Percentiles rank a stretch among this genome's conserved stretches.
Evolutionary conservation across 2,329 filamentous ascomycete genomes (phyloP).

Genomic region (Acrocalymma vagum): DNA sequence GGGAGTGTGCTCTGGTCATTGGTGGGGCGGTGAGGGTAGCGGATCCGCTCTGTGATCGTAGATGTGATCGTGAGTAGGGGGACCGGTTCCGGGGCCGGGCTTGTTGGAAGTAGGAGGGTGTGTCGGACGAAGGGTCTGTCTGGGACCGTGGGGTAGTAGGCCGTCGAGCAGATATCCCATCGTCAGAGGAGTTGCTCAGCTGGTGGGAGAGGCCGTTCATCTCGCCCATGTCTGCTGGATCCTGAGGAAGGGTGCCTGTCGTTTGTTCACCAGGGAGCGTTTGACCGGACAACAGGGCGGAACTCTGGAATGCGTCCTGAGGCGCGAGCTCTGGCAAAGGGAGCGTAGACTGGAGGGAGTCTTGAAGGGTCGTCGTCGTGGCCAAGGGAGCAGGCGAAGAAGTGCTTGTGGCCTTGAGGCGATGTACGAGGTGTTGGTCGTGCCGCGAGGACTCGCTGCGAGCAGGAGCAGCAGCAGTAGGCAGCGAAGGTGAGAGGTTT

Average conservation of each 20-base stretch:
- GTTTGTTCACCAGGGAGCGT: slow-evolving; percentile 6
- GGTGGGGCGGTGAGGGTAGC: slow-evolving; percentile 51
- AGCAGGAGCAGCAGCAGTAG: slow-evolving; percentile 17
- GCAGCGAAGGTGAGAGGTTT: slow-evolving; percentile 21
- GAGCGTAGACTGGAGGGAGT: slow-evolving; percentile 12
- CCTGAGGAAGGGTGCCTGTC: slow-evolving; percentile 9
- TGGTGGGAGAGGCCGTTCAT: slow-evolving; percentile 28
- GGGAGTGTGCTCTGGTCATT: slow-evolving; percentile 58
- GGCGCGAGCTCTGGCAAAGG: slow-evolving; percentile 5
- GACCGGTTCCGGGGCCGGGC: slow-evolving; percentile 54
- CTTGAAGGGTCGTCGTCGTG: slow-evolving; percentile 11
- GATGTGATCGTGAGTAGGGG: slow-evolving; percentile 56
- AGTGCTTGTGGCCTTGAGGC: slow-evolving; percentile 32
- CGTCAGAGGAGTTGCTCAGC: slow-evolving; percentile 32
- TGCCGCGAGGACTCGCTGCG: slow-evolving; percentile 13
- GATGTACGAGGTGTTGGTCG: slow-evolving; percentile 33
- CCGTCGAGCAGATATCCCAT: slow-evolving; percentile 29
- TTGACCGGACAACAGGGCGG: slow-evolving; percentile 3
- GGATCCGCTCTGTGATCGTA: slow-evolving; percentile 55
- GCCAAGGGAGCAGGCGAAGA: slow-evolving; percentile 13
- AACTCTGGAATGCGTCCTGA: slow-evolving; percentile 4
- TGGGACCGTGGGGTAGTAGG: slow-evolving; percentile 47
- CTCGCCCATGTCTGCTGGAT: slow-evolving; percentile 32
- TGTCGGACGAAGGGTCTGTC: slow-evolving; percentile 46
- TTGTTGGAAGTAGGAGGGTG: slow-evolving; percentile 34